phyloP scores from a whole-genome alignment of 495 filamentous ascomycete genomes.

The Aspergillus campestris region DNA sequence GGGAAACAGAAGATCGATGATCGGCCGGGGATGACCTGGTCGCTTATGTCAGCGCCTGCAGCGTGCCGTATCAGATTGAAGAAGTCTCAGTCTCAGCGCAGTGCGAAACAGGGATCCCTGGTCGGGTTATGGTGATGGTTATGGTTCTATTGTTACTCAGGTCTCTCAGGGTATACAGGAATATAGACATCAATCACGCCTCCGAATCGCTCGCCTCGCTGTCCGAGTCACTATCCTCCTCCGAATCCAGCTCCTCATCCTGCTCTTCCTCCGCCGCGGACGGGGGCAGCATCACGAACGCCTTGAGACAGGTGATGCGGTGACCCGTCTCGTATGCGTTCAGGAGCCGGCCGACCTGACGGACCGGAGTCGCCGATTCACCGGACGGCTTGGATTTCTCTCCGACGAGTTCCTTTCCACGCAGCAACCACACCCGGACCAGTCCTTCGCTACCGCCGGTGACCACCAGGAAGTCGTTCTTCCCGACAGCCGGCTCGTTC shows the following conservation, averaged over 20 bases:
- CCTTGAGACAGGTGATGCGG: conserved; percentile 80
- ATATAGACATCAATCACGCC: too few relatives aligned
- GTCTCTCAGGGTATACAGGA: too few relatives aligned
- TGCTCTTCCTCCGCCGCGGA: conserved; percentile 24
- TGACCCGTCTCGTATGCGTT: conserved; percentile 78
- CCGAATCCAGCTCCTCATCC: conserved; percentile 29
- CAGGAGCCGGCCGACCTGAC: conserved; percentile 61
- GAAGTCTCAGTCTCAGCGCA: too few relatives aligned
- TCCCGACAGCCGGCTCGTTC: conserved; percentile 24
- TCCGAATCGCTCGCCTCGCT: conserved; percentile 37
- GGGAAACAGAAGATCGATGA: too few relatives aligned
- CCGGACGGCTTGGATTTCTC: conserved; percentile 13
- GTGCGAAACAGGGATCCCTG: too few relatives aligned
- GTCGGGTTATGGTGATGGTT: too few relatives aligned
- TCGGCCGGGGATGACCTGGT: too few relatives aligned
- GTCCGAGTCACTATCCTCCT: conserved; percentile 31
- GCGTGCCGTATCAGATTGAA: too few relatives aligned
- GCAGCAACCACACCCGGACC: conserved; percentile 65
- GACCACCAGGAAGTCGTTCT: conserved; percentile 48
- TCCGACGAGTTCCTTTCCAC: conserved; percentile 19
- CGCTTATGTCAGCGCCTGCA: too few relatives aligned
- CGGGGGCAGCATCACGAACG: conserved; percentile 66
- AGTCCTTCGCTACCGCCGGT: conserved; percentile 77
- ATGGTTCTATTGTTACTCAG: too few relatives aligned
- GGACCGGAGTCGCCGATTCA: conserved; percentile 7